Conservation (phyloP, 345 rosid species). For the Salix exigua region DNA sequence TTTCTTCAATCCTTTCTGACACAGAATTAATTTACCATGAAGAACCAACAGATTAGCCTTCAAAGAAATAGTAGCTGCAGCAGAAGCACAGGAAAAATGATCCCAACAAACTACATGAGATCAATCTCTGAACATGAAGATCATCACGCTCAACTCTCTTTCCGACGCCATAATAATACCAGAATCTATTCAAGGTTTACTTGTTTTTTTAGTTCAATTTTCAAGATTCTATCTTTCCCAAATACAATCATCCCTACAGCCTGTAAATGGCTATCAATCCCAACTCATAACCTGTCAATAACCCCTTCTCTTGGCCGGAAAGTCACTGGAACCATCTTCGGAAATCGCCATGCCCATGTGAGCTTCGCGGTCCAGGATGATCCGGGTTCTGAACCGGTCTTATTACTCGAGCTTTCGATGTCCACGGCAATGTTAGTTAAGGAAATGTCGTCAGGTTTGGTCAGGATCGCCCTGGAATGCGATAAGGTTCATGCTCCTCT, state of each 20-base stretch:
- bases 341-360: constrained; percentile 75
- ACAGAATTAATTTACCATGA: not conserved
- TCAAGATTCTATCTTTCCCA: constrained; percentile 47
- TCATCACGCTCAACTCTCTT: constrained; percentile 3
- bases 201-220: constrained; percentile 57
- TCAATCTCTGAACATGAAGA: constrained; percentile 18
- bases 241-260: constrained; percentile 35
- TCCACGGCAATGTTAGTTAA: constrained; percentile 74
- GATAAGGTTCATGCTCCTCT: constrained; percentile 37
- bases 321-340: constrained; percentile 84
- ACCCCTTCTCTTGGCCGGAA: constrained; percentile 64
- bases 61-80: constrained; percentile 41
- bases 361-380: constrained; percentile 79
- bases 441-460: constrained; percentile 90
- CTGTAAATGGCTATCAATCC: constrained; percentile 52
- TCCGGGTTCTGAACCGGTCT: constrained; percentile 69
- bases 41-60: constrained; percentile 26
- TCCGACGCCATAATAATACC: not conserved
- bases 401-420: constrained; percentile 71
- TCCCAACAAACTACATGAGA: constrained; percentile 41
- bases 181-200: constrained; percentile 31
- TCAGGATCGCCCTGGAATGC: constrained; percentile 85
- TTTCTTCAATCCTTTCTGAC: not conserved
- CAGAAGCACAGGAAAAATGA: constrained; percentile 41
- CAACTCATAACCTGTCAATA: constrained; percentile 38